phyloP scores from a whole-genome alignment of 2,329 filamentous ascomycete genomes.

The Phyllosticta ampelicida region DNA sequence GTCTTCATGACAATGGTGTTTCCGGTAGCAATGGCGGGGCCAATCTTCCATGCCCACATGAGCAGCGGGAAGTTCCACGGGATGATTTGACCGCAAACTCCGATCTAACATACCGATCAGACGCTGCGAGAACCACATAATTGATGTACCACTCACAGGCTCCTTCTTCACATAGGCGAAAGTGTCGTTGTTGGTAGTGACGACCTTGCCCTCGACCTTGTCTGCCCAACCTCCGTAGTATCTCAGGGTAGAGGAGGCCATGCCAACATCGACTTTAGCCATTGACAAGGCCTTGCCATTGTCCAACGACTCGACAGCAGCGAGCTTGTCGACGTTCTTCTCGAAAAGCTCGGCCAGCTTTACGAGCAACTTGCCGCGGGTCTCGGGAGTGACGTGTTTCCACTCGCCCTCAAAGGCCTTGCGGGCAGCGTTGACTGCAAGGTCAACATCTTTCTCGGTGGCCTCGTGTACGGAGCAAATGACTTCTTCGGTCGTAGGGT shows the following conservation, averaged over 20 bases:
- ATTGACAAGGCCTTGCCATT: conserved; percentile 73
- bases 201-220: conserved; percentile 81
- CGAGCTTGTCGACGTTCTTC: conserved; percentile 65
- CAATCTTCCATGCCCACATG: conserved; percentile 78
- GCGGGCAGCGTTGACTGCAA: conserved; percentile 76
- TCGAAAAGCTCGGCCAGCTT: conserved; percentile 75
- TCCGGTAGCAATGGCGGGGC: conserved; percentile 59
- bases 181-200: conserved; percentile 65
- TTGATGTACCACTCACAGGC: conserved; percentile 40
- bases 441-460: conserved; percentile 72
- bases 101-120: conserved; percentile 39
- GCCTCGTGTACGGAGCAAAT: conserved; percentile 77
- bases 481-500: conserved; percentile 73
- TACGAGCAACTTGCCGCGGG: conserved; percentile 57
- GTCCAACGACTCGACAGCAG: conserved; percentile 76
- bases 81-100: conserved; percentile 79
- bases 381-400: conserved; percentile 55
- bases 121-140: not conserved
- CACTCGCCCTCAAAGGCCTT: conserved; percentile 72
- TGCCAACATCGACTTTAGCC: conserved; percentile 63
- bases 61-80: conserved; percentile 81
- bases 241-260: conserved; percentile 59
- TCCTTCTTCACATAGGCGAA: conserved; percentile 78
- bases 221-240: conserved; percentile 89
- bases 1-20: conserved; percentile 66